Base-by-base conservation (phyloP, 139 green algal genomes). In the Micractinium conductrix region DNA sequence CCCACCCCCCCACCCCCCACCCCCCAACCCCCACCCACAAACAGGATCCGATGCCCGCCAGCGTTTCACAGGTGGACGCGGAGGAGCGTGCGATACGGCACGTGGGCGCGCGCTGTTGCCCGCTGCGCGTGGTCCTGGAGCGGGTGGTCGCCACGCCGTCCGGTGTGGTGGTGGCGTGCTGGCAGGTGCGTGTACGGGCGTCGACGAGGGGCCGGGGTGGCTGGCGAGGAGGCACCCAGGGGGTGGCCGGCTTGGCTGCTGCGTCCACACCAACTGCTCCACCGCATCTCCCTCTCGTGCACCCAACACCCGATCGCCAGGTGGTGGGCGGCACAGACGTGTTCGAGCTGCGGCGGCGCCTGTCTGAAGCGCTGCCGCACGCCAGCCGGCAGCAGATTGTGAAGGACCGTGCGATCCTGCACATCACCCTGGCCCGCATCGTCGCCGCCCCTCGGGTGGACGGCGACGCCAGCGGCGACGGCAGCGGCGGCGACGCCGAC, bases 351-450 rank as follows among this genome's bases (percentile, higher is more conserved):
- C 40, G 78, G 2, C 30, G 30, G 1, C 45, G 19, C 22, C 78
- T 83, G 42, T 35, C 35, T 30, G 42, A 44, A 19, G 60, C 43
- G 1, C 58, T 83, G 72, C 62, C 74, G 2, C 24, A 38, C 58
- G 83, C 74, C 53, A 84, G 71, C 73, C 35, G 43, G 14, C 22
- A 71, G 17, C 91, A 93, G 76, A 87, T 88, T 67, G 88, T 95
- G 48, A 89, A 83, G 35, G 87, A 96, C 42, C 82, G 84, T 0
- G 48, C 79, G 45, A 92, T 96, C 40, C 90, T 96, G 69, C 90
- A 96, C 86, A 96, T 88, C 30, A 96, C 93, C 0, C 70, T 96
- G 4, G 93, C 91, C 0, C 83, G 93, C 0, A 65, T 95, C 60
- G 88, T 94, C 63, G 74, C 80, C 78, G 83, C 88, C 30, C 87